These are phyloP conservation scores for Oehlia diaphana DNA, from an alignment of 192 early-diverging fungal genomes.

Conservation along the genomic window DNA sequence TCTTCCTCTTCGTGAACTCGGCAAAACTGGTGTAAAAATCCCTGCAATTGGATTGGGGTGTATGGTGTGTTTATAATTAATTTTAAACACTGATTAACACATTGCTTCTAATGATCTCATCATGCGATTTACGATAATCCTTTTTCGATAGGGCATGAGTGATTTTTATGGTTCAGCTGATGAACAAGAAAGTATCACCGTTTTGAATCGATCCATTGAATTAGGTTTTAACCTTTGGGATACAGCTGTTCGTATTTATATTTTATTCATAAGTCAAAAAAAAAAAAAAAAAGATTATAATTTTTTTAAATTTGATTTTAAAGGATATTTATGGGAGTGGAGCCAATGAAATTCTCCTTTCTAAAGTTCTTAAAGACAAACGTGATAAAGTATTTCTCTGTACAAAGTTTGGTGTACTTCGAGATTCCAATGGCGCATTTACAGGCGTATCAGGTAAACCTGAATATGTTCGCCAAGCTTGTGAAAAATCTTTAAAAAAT, in stretches of 20 bases:
- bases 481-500: slow-evolving; percentile 30
- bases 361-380: slow-evolving; percentile 47
- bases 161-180: slow-evolving; percentile 38
- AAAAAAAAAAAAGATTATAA: too few relatives aligned
- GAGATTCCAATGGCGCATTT: background rate
- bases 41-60: slow-evolving; percentile 41
- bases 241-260: slow-evolving; percentile 33
- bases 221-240: slow-evolving; percentile 60
- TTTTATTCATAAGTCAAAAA: too few relatives aligned
- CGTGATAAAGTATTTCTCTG: slow-evolving; percentile 57
- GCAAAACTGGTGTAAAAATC: slow-evolving; percentile 39
- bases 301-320: background rate
- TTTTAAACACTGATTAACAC: background rate
- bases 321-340: slow-evolving; percentile 56
- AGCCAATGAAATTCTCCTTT: slow-evolving; percentile 56
- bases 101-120: too few relatives aligned
- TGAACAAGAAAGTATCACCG: slow-evolving; percentile 39
- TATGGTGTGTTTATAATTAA: slow-evolving; percentile 31
- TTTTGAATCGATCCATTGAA: slow-evolving; percentile 50
- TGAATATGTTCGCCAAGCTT: slow-evolving; percentile 48
- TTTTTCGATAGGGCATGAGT: slow-evolving; percentile 32
- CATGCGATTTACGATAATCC: too few relatives aligned
- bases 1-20: slow-evolving; percentile 25
- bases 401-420: slow-evolving; percentile 61
- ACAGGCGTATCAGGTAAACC: slow-evolving; percentile 38